A percentile compares a stretch with the other conserved stretches of the same genome.
Evolutionary conservation across 2,329 filamentous ascomycete species (phyloP).

Genomic region (Claviceps quebecensis): DNA sequence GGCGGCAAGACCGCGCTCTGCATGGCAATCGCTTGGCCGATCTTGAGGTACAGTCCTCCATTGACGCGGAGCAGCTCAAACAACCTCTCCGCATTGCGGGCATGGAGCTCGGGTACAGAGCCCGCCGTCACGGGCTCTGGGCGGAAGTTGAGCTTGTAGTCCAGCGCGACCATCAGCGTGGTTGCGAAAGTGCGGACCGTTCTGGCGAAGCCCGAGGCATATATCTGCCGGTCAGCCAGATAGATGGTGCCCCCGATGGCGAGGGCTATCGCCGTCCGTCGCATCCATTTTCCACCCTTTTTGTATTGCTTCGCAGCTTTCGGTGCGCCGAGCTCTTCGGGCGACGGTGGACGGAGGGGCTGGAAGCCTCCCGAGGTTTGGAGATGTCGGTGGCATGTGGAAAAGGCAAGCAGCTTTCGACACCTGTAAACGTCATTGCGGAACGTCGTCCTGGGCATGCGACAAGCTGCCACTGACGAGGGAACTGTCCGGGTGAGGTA

Average conservation of each 20-base stretch:
- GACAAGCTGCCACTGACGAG: conserved; percentile 7
- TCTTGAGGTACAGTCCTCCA: conserved; percentile 91
- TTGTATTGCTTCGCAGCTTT: conserved; percentile 56
- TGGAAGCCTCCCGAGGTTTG: conserved; percentile 36
- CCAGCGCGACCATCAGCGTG: conserved; percentile 67
- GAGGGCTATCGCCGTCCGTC: conserved; percentile 52
- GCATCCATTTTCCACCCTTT: conserved; percentile 60
- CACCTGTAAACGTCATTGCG: conserved; percentile 4
- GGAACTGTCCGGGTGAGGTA: conserved; percentile 9
- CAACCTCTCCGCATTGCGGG: conserved; percentile 68
- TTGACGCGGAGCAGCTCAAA: conserved; percentile 73
- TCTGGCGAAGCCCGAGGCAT: conserved; percentile 65
- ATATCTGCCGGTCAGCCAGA: conserved; percentile 56
- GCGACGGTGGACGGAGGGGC: conserved; percentile 62
- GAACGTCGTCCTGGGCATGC: conserved; percentile 4
- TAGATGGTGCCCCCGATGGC: conserved; percentile 48
- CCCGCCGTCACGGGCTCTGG: conserved; percentile 60
- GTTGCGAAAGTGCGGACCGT: conserved; percentile 69
- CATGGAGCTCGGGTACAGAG: conserved; percentile 64
- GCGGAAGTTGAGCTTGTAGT: conserved; percentile 96
- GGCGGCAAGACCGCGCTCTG: conserved; percentile 87
- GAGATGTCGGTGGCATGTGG: conserved; percentile 12
- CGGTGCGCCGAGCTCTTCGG: conserved; percentile 62
- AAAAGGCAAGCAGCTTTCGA: background rate
- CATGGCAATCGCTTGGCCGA: conserved; percentile 97